Evolutionary conservation across 192 early-diverging fungal species (phyloP), one percentile per base, ranked within the genome.

Genomic region (Umbelopsis ramanniana): DNA sequence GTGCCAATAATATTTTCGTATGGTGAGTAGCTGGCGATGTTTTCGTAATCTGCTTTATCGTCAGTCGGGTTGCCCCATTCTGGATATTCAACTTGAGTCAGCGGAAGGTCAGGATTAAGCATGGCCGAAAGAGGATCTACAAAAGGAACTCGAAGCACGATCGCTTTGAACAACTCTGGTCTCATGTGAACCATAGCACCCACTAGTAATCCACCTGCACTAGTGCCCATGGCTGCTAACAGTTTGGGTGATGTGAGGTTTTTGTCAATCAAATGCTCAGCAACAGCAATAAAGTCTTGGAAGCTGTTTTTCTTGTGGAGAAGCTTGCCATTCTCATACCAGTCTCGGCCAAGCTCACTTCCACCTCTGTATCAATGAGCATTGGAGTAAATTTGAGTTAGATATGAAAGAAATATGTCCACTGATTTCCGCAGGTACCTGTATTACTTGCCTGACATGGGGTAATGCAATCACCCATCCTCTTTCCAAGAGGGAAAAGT

Each of bases 91-190:
- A 93, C 86, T 67, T 81, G 76, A 11, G 93, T 93, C 14, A 92
- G 67, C 11, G 93, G 93, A 24, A 93, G 82, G 57, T 88, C 72
- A 7, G 93, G 87, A 52, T 87, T 83, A 40, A 93, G 76, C 94
- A 96, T 96, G 17, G 94, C 85, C n/a, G 92, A 91, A 48, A 96
- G 81, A 37, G 93, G 92, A 67, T 96, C 94, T 6, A 95, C 82
- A 86, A 96, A 96, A 0, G 94, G 94, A 0, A 95, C 94, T 50
- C 89, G 84, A 21, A 93, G 79, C 17, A 93, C 72, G 1, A 93
- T 87, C 0, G 93, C 91, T 5, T 90, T 85, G 73, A 94, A 94
- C 14, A 92, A 81, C 52, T 91, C 90, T 50, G 92, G 74, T 21
- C 66, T 26, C 67, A 73, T 68, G 45, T 74, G 77, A 19, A 92